Base-by-base conservation (phyloP, 164 flowering plant species). In the Litsea cubeba region DNA sequence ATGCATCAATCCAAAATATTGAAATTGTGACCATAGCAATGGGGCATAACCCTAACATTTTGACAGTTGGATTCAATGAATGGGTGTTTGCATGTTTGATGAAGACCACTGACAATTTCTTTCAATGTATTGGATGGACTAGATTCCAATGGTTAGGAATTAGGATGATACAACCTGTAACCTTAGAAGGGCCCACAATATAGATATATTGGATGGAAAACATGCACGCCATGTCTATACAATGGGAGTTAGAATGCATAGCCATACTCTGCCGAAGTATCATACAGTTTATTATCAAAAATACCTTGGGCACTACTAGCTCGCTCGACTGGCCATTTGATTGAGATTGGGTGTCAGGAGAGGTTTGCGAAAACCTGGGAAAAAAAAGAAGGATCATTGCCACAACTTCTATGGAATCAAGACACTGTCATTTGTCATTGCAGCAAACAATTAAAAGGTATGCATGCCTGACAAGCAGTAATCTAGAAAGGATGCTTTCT, bases 301-400 rank as follows among this genome's bases (percentile, higher is more conserved):
- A 7, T 2, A 30, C 70, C 23, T 46, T 32, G 60, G 65, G 65
- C 40, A 79, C 68, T 79, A 86, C 86, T 73, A 71, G 79, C 63
- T 78, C 82, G 71, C 74, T 77, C 46, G 82, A 84, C 71, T 87
- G 70, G 51, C 83, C 87, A 77, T 84, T 88, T 62, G 74, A 74
- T 75, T 87, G 75, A n/a, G 87, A 73, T 50, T 83, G 54, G 51
- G 81, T 75, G 73, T 46, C 70, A 7, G 85, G 40, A 72, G 81
- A 18, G 30, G 82, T 32, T 51, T 77, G 69, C 68, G 91, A 81
- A 82, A 87, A 89, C 80, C 93, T 89, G 83, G 14, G 58, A 30
- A 30, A 78, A 12, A 14, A 20, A 51, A 62, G 26, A 20, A 25
- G 62, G 30, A 30, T 50, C 30, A 49, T 14, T 20, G 51, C 10